A percentile compares a stretch with the other conserved stretches of the same genome.
Evolutionary conservation across 2,329 filamentous ascomycete species (phyloP).

Genomic region (Emergomyces pasteurianus): DNA sequence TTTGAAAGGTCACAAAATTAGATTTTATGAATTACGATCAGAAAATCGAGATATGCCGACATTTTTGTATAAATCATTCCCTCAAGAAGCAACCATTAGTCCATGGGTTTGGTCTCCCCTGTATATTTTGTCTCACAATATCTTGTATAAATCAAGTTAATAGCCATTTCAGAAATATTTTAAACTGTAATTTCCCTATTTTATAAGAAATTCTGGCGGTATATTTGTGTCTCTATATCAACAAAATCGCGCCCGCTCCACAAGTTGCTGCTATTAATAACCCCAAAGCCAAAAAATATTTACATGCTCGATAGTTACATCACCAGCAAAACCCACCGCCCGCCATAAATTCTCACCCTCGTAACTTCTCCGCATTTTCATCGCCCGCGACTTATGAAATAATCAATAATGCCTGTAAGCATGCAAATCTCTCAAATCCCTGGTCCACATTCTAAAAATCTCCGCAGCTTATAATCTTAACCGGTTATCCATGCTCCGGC

Average conservation of each 20-base stretch:
- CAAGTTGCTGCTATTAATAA: neutral
- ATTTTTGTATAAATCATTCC: neutral
- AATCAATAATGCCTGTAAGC: constrained; percentile 6
- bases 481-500: constrained; percentile 52
- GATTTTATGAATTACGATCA: neutral
- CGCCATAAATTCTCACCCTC: neutral
- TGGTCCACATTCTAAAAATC: neutral
- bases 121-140: neutral
- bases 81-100: too few relatives aligned
- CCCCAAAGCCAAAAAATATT: neutral
- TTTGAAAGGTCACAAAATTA: neutral
- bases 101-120: neutral
- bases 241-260: neutral
- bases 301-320: neutral
- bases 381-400: neutral
- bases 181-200: neutral
- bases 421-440: neutral
- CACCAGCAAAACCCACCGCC: neutral
- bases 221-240: neutral
- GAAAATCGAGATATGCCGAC: neutral
- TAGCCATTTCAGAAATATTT: neutral
- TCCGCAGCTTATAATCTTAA: constrained; percentile 47
- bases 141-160: neutral
- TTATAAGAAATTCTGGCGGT: neutral
- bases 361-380: neutral